Conservation (phyloP, 306 rosid species). For the Aeschynomene evenia region DNA sequence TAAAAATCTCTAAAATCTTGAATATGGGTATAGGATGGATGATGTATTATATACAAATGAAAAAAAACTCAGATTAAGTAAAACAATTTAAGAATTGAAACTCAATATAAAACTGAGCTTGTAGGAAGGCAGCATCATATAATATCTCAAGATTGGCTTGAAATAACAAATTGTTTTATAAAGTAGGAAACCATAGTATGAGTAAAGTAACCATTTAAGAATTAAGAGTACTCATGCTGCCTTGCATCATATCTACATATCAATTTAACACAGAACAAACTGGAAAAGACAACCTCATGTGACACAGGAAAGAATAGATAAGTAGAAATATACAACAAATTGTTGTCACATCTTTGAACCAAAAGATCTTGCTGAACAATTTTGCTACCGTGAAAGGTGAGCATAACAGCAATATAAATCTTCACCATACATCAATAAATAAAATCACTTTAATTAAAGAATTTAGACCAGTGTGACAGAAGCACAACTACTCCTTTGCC, state of each 20-base stretch:
- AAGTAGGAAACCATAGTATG: too few species aligned
- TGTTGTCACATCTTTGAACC: not conserved
- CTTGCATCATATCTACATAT: not conserved
- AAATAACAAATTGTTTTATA: too few species aligned
- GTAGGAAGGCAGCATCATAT: too few species aligned
- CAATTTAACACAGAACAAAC: constrained; percentile 3
- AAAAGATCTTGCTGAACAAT: not conserved
- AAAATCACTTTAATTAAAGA: not conserved
- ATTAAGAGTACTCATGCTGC: not conserved
- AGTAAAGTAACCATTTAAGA: not conserved
- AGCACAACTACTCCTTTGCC: not conserved
- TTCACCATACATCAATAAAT: not conserved
- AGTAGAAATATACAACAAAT: not conserved
- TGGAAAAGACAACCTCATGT: not conserved
- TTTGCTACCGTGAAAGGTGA: constrained; percentile 2
- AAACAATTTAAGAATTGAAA: too few species aligned
- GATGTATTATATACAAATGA: not conserved
- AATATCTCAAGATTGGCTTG: too few species aligned
- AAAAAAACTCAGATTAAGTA: too few species aligned
- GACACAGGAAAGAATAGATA: not conserved
- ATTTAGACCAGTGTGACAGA: not conserved
- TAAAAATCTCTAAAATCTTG: not conserved
- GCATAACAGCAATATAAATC: constrained; percentile 1
- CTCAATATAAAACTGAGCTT: too few species aligned
- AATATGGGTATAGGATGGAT: not conserved